Percentiles rank a stretch among this genome's conserved stretches.
Evolutionary conservation across 1,284 basidiomycete species (phyloP).

Genomic region (Paramarasmius palmivorus): DNA sequence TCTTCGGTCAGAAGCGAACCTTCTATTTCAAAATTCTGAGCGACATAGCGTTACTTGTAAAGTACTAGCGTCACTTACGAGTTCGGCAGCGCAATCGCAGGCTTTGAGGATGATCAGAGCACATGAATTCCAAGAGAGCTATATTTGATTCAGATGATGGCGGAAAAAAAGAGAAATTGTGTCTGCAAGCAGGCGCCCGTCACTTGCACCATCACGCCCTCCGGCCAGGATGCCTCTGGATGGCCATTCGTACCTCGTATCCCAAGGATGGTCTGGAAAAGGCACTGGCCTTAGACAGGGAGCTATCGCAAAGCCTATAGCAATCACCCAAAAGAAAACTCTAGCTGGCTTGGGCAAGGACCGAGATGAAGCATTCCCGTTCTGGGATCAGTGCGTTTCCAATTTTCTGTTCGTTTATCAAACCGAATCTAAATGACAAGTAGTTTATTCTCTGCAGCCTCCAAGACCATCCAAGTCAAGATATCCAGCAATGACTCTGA

Average conservation of each 20-base stretch:
- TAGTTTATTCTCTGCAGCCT: conserved; percentile 78
- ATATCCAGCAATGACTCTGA: conserved; percentile 49
- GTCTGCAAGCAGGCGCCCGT: too few species aligned
- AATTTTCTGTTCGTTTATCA: not conserved
- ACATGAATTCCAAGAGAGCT: too few species aligned
- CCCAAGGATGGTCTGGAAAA: conserved; percentile 87
- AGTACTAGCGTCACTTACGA: too few species aligned
- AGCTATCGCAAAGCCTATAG: conserved; percentile 70
- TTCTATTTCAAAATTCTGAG: too few species aligned
- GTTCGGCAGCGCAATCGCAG: too few species aligned
- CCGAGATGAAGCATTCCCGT: conserved; percentile 89
- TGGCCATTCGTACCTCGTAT: conserved; percentile 71
- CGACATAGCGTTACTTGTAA: too few species aligned
- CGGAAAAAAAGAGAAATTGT: too few species aligned
- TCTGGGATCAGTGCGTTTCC: conserved; percentile 89
- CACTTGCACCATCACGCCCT: conserved; percentile 26
- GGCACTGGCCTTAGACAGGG: conserved; percentile 74
- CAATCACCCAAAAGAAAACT: conserved; percentile 83
- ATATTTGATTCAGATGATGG: too few species aligned
- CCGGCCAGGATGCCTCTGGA: conserved; percentile 14
- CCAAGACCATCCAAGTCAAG: conserved; percentile 76
- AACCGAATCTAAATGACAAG: conserved; percentile 3
- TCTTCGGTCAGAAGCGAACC: too few species aligned
- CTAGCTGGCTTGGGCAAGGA: conserved; percentile 87
- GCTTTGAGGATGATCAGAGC: too few species aligned